These are phyloP conservation scores for Nothomitra cinnamomea DNA, from an alignment of 2,329 filamentous ascomycete genomes.

Conservation along the genomic window DNA sequence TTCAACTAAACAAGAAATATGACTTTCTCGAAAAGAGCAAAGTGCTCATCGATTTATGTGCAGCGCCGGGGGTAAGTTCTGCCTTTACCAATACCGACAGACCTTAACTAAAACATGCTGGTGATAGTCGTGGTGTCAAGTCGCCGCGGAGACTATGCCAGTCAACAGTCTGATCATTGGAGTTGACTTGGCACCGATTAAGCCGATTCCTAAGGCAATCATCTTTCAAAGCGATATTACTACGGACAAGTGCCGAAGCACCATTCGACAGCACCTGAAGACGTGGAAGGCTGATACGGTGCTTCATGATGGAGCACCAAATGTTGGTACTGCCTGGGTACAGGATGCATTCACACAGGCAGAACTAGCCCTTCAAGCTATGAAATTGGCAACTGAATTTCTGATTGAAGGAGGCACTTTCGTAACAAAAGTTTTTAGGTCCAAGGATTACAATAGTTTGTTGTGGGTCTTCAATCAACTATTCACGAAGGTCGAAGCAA, in stretches of 20 bases:
- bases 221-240: conserved; percentile 97
- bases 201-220: conserved; percentile 83
- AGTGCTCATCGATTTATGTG: conserved; percentile 92
- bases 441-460: conserved; percentile 89
- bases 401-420: conserved; percentile 78
- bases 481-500: conserved; percentile 88
- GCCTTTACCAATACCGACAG: conserved; percentile 4
- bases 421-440: conserved; percentile 93
- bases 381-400: conserved; percentile 92
- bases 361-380: conserved; percentile 72
- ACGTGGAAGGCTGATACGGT: conserved; percentile 94
- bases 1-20: conserved; percentile 98
- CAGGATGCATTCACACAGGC: conserved; percentile 98
- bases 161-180: conserved; percentile 77
- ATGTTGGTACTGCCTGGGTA: conserved; percentile 94
- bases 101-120: conserved; percentile 13
- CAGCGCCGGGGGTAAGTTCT: conserved; percentile 66
- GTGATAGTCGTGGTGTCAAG: conserved; percentile 76
- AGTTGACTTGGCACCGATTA: conserved; percentile 89
- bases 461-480: conserved; percentile 97
- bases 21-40: conserved; percentile 93
- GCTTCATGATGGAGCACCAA: conserved; percentile 90
- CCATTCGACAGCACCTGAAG: conserved; percentile 77
- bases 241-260: conserved; percentile 85
- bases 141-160: conserved; percentile 91